Base-by-base conservation (phyloP, 768 basidiomycete genomes). In the Termitomyces titanicus region DNA sequence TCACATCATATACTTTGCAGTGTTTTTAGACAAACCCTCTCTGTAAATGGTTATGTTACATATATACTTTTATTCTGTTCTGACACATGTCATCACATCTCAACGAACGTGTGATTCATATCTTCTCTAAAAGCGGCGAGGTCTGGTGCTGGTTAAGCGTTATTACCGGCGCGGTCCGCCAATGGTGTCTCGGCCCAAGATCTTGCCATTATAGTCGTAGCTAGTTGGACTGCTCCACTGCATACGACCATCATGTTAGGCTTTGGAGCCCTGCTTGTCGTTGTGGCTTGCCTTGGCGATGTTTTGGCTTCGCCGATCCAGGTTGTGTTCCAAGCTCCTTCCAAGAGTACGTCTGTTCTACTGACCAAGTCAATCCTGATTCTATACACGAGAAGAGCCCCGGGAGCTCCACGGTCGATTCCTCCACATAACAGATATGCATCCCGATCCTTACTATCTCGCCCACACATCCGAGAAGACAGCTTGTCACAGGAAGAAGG, bases 341-440 rank as follows among this genome's bases (percentile, higher is more conserved):
- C 56, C 25, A 64, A 54, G 11, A 69, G 73, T 74, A 63, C 59
- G 74, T 66, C 24, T 45, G 52, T 48, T 42, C 22, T 31, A 17
- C 37, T 5, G 25, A 18, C 3, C 25, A 5, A 31, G 40, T 12
- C n/a, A 43, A 25, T 44, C 20, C 47, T 40, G 22, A n/a, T 20
- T n/a, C 10, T 38, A n/a, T 33, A 13, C 33, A n/a, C 38, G 51
- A 62, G 63, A 66, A 78, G 76, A 71, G 53, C 74, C 74, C 39
- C 77, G 70, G 55, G 82, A 78, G 65, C 74, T 89, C 18, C 81
- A 82, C 54, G 88, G 88, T 10, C 81, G 88, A 44, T 92, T 92
- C 70, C 67, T 93, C 24, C 89, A 92, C 57, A 83, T 93, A 59
- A 90, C 89, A 20, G 92, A 94, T 68, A 82, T 92, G 54, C 92